Evolutionary conservation across 768 basidiomycete species (phyloP).

Genomic region (Cytidiella melzeri): DNA sequence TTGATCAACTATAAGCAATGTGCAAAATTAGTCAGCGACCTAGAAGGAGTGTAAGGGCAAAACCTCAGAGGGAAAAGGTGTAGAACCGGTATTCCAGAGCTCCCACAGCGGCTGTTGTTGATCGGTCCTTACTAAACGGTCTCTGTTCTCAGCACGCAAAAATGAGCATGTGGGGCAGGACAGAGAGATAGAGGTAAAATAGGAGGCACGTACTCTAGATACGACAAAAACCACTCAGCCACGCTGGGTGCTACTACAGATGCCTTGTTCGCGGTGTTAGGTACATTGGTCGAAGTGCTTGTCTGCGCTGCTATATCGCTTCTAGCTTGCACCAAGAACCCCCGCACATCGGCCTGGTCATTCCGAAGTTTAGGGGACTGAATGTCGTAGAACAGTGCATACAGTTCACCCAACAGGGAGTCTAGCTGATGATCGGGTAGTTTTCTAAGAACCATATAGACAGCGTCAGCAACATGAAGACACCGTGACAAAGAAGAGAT

Average conservation of each 20-base stretch:
- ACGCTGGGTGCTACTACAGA: conserved; percentile 23
- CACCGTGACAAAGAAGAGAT: background rate
- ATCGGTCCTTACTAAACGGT: conserved; percentile 41
- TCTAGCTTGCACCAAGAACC: conserved; percentile 13
- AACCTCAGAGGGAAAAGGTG: conserved; percentile 66
- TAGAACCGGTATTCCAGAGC: conserved; percentile 64
- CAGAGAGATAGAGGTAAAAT: background rate
- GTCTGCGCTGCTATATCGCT: conserved; percentile 7
- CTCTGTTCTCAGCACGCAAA: conserved; percentile 29
- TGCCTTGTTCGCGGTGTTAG: conserved; percentile 1
- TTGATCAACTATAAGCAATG: conserved; percentile 58
- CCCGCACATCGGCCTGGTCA: conserved; percentile 27
- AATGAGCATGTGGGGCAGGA: background rate
- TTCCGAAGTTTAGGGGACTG: conserved; percentile 25
- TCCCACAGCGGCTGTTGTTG: conserved; percentile 54
- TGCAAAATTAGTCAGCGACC: too few species aligned
- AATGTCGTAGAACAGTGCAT: conserved; percentile 31
- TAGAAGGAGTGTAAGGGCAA: background rate
- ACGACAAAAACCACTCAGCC: conserved; percentile 45
- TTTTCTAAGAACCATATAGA: conserved; percentile 28
- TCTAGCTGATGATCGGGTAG: conserved; percentile 29
- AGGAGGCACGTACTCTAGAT: conserved; percentile 38
- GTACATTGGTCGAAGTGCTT: background rate
- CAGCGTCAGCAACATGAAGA: background rate
- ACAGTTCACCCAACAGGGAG: conserved; percentile 35